Conservation (phyloP, 345 rosid genomes). For the thale cress (Arabidopsis thaliana) region TAIR10.1 NC_003070.9:8535501-8536000, state of each 20-base stretch:
- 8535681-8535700: slow-evolving; percentile 27
- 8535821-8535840: not conserved
- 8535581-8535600: slow-evolving; percentile 22
- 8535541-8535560: slow-evolving; percentile 23
- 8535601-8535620: slow-evolving; percentile 8
- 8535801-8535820: slow-evolving; percentile 14
- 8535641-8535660: slow-evolving; percentile 37
- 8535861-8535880: not conserved
- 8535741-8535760: not conserved
- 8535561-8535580: slow-evolving; percentile 31
- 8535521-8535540: slow-evolving; percentile 21
- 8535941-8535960: too few species aligned
- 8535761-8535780: not conserved
- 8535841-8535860: slow-evolving; percentile 14
- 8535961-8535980: not conserved
- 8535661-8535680: slow-evolving; percentile 24
- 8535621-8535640: slow-evolving; percentile 30
- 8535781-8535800: slow-evolving; percentile 32
- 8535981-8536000: not conserved
- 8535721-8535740: slow-evolving; percentile 2
- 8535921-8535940: not conserved
- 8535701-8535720: slow-evolving; percentile 40
- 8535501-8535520: slow-evolving; percentile 34
- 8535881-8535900: too few species aligned
- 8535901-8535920: not conserved